Conservation (phyloP, 169 alveolate genomes). For the Eimeria maxima region DNA sequence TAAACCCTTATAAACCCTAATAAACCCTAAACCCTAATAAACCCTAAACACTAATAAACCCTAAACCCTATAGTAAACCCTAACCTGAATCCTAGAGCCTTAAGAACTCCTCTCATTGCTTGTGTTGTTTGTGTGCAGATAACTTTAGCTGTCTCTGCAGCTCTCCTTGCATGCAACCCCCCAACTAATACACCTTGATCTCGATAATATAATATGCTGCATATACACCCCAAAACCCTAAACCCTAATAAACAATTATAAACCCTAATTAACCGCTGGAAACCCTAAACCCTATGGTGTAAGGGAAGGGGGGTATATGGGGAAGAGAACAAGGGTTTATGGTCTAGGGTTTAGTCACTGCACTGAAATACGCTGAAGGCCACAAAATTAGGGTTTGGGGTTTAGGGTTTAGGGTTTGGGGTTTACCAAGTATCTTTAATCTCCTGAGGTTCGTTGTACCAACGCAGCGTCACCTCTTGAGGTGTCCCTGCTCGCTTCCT, state of each 20-base stretch:
- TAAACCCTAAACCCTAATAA: constrained; percentile 12
- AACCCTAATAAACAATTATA: not conserved
- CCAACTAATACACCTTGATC: constrained; percentile 22
- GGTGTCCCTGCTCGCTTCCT: constrained; percentile 56
- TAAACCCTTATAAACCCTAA: not conserved
- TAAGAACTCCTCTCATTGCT: not conserved
- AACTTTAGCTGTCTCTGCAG: not conserved
- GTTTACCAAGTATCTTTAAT: not conserved
- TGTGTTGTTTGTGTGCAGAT: not conserved
- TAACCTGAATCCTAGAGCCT: constrained; percentile 2
- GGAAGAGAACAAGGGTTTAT: no score
- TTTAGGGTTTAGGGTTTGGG: constrained; percentile 13
- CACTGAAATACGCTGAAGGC: no score
- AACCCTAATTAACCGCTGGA: not conserved
- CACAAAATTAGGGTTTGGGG: not conserved
- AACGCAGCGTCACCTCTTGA: constrained; percentile 28
- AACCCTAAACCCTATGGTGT: not conserved
- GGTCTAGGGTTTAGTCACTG: no score
- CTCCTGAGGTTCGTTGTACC: not conserved
- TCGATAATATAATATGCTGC: not conserved
- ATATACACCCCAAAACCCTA: not conserved
- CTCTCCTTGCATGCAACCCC: not conserved
- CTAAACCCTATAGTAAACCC: not conserved
- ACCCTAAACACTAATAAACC: not conserved
- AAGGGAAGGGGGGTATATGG: not conserved